Percentiles rank a stretch among this genome's conserved stretches.
Conservation (phyloP, 1,139 yeast species). For the Taphrina deformans region DNA sequence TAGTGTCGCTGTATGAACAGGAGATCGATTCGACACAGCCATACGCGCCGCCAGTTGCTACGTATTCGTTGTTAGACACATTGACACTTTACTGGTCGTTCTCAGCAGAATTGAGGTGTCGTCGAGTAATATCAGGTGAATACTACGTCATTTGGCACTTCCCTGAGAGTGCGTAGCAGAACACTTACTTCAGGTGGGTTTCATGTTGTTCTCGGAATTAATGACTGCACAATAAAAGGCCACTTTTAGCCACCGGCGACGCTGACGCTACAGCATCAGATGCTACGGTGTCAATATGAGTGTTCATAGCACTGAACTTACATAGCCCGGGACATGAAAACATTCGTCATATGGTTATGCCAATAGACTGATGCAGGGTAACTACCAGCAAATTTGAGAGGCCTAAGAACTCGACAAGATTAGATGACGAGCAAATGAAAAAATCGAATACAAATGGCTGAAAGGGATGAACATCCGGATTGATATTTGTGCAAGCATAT, state of each 20-base stretch:
- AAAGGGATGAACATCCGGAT: too few relatives aligned
- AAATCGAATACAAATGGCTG: too few relatives aligned
- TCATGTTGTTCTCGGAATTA: background rate
- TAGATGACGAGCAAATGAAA: too few relatives aligned
- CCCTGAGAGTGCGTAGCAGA: too few relatives aligned
- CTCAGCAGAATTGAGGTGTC: too few relatives aligned
- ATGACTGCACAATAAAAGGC: background rate
- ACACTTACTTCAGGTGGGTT: slow-evolving; percentile 1
- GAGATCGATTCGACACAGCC: too few relatives aligned
- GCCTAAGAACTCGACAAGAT: background rate
- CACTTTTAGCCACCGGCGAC: background rate
- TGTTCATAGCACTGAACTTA: background rate
- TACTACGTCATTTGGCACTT: too few relatives aligned
- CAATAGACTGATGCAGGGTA: background rate
- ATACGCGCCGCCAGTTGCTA: background rate
- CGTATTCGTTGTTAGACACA: background rate
- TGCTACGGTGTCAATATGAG: background rate
- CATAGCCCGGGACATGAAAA: background rate
- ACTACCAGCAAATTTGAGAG: background rate
- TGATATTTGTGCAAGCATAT: too few relatives aligned
- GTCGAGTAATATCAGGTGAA: too few relatives aligned
- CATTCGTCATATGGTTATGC: background rate
- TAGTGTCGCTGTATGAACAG: too few relatives aligned
- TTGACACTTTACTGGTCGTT: background rate
- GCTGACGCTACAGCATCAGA: background rate